These are phyloP conservation scores for Pneumocystis jirovecii DNA, from an alignment of 1,139 yeast species.

Conservation along the genomic window DNA sequence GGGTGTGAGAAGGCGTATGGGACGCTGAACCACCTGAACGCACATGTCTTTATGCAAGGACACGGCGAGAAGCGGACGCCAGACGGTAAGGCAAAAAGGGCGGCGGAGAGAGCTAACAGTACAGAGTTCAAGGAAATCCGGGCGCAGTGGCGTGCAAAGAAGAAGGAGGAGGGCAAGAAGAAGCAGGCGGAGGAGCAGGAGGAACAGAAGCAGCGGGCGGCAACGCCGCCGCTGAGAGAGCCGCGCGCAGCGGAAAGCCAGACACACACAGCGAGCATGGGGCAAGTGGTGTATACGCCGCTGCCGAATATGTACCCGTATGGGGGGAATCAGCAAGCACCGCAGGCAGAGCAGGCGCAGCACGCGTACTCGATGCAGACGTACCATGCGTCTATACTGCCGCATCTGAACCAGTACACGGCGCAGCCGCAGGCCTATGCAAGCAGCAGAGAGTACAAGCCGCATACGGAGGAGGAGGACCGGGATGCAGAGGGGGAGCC, in stretches of 20 bases:
- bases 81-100: conserved; percentile 26
- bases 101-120: too few relatives aligned
- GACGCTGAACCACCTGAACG: conserved; percentile 59
- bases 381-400: not conserved
- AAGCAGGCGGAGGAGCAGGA: not conserved
- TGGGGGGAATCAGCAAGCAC: not conserved
- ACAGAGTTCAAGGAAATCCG: conserved; percentile 38
- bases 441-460: not conserved
- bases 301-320: not conserved
- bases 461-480: not conserved
- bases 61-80: conserved; percentile 60
- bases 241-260: too few relatives aligned
- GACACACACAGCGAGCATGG: not conserved
- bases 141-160: conserved; percentile 21
- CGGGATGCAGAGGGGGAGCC: not conserved
- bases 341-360: not conserved
- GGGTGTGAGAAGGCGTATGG: conserved; percentile 63
- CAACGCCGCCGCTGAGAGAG: too few relatives aligned
- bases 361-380: not conserved
- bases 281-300: not conserved
- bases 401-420: not conserved
- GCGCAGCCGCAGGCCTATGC: not conserved
- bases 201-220: not conserved
- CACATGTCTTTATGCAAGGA: conserved; percentile 56
- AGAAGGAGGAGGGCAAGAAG: conserved; percentile 15